Conservation (phyloP, 73 alveolate species). For the Uronychia binucleata region DNA sequence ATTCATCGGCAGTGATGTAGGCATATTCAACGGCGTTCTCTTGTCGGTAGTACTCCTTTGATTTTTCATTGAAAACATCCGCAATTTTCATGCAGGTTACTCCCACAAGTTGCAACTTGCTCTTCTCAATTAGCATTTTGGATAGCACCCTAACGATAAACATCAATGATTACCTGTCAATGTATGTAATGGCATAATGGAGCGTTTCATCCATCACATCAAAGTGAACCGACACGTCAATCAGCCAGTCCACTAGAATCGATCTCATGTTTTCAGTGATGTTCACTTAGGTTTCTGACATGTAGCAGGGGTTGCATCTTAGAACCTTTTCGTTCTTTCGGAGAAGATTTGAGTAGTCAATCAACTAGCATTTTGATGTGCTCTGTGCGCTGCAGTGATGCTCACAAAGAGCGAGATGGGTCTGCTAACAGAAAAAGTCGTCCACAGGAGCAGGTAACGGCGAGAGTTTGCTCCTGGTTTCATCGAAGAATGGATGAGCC, state of each 20-base stretch:
- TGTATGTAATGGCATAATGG: conserved; percentile 80
- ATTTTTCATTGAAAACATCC: conserved; percentile 88
- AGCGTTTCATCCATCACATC: conserved; percentile 95
- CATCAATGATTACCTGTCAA: conserved; percentile 80
- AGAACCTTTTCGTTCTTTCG: conserved; percentile 11
- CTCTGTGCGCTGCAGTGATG: neutral
- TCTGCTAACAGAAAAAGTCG: too few species aligned
- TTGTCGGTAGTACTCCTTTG: conserved; percentile 90
- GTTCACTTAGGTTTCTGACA: conserved; percentile 11
- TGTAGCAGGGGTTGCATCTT: conserved; percentile 17
- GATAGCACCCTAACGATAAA: conserved; percentile 5
- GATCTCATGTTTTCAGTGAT: conserved; percentile 51
- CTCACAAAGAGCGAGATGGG: neutral
- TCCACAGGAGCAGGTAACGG: neutral
- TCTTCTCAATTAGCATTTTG: conserved; percentile 49
- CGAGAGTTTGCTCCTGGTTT: neutral
- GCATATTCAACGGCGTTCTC: conserved; percentile 91
- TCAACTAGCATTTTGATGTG: neutral
- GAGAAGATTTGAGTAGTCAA: conserved; percentile 1
- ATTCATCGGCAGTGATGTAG: conserved; percentile 92
- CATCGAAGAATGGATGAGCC: conserved; percentile 74
- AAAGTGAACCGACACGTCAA: conserved; percentile 95
- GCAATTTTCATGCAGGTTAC: conserved; percentile 98
- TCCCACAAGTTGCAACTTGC: conserved; percentile 92
- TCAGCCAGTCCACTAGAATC: conserved; percentile 96